Base-by-base conservation (phyloP, 73 alveolate species). In the Paramecium sonneborni region DNA sequence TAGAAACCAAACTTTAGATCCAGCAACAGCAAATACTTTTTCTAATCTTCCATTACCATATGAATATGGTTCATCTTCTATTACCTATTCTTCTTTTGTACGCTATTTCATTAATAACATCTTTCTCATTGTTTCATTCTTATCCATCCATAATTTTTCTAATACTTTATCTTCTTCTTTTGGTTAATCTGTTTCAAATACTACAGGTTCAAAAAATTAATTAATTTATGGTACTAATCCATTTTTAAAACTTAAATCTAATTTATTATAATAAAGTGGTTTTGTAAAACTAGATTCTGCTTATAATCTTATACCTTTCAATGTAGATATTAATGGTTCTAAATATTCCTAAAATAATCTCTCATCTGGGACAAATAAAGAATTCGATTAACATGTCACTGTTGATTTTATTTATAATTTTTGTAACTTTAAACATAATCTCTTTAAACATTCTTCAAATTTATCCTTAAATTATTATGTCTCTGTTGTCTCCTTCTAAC, bases 31-130 rank as follows among this genome's bases (percentile, higher is more conserved):
- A 21, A 32, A 74, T 14, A 74, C 57, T 20, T 74, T 74, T 18
- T 74, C 87, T n/a, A 32, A 30, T 74, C 87, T 74, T 35, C 46
- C 87, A 74, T 32, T 32, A 0, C 87, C 87, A 35, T 74, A 24
- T 38, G 34, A 38, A 10, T 14, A 30, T 74, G 87, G 57, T 35
- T 74, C 87, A 35, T 67, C 38, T 24, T 67, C 44, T 3, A 67
- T 30, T 0, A 30, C 44, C 6, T 26, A 26, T 24, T 67, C 68
- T 52, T 52, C 68, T 14, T 52, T 67, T 67, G 84, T 30, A 3
- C 84, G 26, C 12, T 52, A 52, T 67, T 67, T 32, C 44, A 67
- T 67, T 28, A 67, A 12, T 21, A 30, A 32, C 84, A 30, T 67
- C 32, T 52, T 52, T 14, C 68, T 52, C 68, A 52, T 67, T 24